These are phyloP conservation scores for Lindgomyces ingoldianus DNA, from an alignment of 495 filamentous ascomycete species.

Conservation along the genomic window DNA sequence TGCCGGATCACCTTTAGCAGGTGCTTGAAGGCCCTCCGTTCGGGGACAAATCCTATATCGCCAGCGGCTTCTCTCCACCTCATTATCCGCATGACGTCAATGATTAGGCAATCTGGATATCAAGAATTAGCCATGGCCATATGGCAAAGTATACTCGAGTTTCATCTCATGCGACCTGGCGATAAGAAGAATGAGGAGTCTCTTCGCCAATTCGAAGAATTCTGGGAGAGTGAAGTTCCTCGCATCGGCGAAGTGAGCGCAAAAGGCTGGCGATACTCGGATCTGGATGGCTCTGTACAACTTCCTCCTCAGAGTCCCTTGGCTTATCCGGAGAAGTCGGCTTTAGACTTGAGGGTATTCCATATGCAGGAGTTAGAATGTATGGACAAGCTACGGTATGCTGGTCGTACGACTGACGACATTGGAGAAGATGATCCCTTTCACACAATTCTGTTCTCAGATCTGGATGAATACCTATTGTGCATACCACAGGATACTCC, in stretches of 20 bases:
- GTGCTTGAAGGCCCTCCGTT: slow-evolving; percentile 53
- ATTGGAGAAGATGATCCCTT: slow-evolving; percentile 75
- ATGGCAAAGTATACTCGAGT: slow-evolving; percentile 84
- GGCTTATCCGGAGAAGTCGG: background rate
- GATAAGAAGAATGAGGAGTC: slow-evolving; percentile 25
- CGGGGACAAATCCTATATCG: slow-evolving; percentile 25
- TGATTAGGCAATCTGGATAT: slow-evolving; percentile 78
- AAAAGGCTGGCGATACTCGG: slow-evolving; percentile 67
- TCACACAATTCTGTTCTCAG: slow-evolving; percentile 73
- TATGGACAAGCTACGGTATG: slow-evolving; percentile 53
- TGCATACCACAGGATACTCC: slow-evolving; percentile 43
- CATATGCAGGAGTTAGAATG: slow-evolving; percentile 57
- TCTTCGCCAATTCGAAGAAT: slow-evolving; percentile 61
- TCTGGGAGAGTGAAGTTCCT: slow-evolving; percentile 85
- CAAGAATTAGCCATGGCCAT: slow-evolving; percentile 72
- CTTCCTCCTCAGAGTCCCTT: slow-evolving; percentile 3
- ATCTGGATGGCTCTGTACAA: slow-evolving; percentile 36
- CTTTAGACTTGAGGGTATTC: slow-evolving; percentile 57
- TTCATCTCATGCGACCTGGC: slow-evolving; percentile 61
- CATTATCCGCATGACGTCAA: slow-evolving; percentile 69
- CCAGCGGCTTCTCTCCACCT: slow-evolving; percentile 66
- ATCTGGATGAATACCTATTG: slow-evolving; percentile 63
- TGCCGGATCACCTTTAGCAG: slow-evolving; percentile 59
- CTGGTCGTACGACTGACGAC: slow-evolving; percentile 66
- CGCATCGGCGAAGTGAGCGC: slow-evolving; percentile 75